phyloP scores from a whole-genome alignment of 768 basidiomycete genomes.

The Serendipita indica region DNA sequence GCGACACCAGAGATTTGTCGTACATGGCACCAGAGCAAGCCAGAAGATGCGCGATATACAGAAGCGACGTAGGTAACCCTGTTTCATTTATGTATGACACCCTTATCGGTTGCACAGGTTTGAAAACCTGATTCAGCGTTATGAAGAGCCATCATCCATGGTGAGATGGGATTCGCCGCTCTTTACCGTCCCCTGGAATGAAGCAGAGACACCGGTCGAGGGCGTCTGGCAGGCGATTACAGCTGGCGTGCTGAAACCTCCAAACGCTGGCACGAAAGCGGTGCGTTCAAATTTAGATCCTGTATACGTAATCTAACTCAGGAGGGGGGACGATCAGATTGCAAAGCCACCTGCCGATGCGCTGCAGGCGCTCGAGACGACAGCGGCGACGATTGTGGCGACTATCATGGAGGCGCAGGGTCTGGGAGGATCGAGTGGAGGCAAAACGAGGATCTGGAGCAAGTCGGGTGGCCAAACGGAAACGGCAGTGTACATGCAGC shows the following conservation, averaged over 20 bases:
- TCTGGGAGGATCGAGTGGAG: conserved; percentile 33
- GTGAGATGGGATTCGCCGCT: conserved; percentile 98
- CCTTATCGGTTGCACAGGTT: conserved; percentile 32
- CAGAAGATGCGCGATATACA: conserved; percentile 38
- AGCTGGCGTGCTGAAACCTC: conserved; percentile 66
- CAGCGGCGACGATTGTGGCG: conserved; percentile 53
- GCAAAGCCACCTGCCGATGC: conserved; percentile 79
- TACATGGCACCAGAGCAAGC: conserved; percentile 52
- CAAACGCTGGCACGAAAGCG: conserved; percentile 66
- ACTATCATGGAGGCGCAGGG: conserved; percentile 52
- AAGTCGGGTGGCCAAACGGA: conserved; percentile 5
- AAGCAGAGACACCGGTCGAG: conserved; percentile 45
- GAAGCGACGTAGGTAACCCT: conserved; percentile 51
- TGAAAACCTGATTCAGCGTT: conserved; percentile 74
- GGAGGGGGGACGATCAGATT: conserved; percentile 40
- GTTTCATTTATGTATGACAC: conserved; percentile 11
- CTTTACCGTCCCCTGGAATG: conserved; percentile 68
- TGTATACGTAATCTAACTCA: not conserved
- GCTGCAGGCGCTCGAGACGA: conserved; percentile 69
- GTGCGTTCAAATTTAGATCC: conserved; percentile 30
- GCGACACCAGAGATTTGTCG: conserved; percentile 61
- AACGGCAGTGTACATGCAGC: conserved; percentile 34
- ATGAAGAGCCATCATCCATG: conserved; percentile 95
- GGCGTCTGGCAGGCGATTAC: conserved; percentile 73
- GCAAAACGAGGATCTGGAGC: conserved; percentile 37